phyloP scores from a whole-genome alignment of 2,329 filamentous ascomycete genomes.

The Pseudogymnoascus pannorum region DNA sequence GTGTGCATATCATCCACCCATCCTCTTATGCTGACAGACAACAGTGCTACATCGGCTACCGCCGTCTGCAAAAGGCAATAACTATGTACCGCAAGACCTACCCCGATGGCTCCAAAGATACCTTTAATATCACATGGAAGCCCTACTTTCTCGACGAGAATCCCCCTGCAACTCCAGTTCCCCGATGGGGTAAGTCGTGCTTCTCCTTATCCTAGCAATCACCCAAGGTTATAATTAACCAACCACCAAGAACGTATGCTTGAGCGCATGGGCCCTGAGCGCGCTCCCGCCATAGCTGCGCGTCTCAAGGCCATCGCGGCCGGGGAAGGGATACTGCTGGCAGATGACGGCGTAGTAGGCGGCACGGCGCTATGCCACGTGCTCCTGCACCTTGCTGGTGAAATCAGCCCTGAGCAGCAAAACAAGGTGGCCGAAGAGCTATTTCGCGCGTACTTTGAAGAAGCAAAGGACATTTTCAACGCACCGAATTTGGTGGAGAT shows the following conservation, averaged over 20 bases:
- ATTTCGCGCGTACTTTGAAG: constrained; percentile 60
- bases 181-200: neutral
- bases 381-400: neutral
- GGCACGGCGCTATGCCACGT: neutral
- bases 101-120: constrained; percentile 52
- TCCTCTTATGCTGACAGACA: neutral
- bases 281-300: neutral
- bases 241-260: neutral
- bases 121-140: constrained; percentile 66
- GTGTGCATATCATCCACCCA: neutral
- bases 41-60: constrained; percentile 69
- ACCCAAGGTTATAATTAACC: neutral
- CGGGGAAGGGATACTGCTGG: neutral
- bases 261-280: neutral
- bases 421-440: constrained; percentile 53
- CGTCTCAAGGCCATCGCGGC: neutral
- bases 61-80: constrained; percentile 67
- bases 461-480: constrained; percentile 56
- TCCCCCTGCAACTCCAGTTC: neutral
- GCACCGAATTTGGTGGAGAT: constrained; percentile 18
- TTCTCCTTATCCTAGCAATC: neutral
- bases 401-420: constrained; percentile 32
- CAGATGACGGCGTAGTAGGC: neutral
- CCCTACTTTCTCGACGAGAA: constrained; percentile 67
- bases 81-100: constrained; percentile 54